A percentile compares a stretch with the other conserved stretches of the same genome.
phyloP scores from a whole-genome alignment of 768 basidiomycete species.

The Suillus alpinus region DNA sequence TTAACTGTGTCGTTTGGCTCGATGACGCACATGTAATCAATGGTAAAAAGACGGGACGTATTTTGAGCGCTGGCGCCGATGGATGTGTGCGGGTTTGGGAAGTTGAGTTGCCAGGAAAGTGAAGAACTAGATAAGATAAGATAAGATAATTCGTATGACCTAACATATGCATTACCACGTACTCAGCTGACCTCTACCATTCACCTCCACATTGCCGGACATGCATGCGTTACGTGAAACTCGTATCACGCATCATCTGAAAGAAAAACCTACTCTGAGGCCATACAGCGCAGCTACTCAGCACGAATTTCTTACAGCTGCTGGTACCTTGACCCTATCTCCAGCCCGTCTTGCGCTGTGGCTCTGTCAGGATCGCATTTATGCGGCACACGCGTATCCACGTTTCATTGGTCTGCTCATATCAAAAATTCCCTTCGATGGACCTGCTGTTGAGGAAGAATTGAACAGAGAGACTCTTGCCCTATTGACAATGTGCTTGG shows the following conservation, averaged over 20 bases:
- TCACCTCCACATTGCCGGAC: not conserved
- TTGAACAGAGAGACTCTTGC: constrained; percentile 37
- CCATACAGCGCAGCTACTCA: constrained; percentile 47
- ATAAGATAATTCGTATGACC: not conserved
- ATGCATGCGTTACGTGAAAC: not conserved
- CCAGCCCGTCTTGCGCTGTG: constrained; percentile 51
- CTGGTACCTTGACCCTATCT: constrained; percentile 51
- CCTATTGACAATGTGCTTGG: constrained; percentile 49
- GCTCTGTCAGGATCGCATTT: constrained; percentile 72
- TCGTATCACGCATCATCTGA: constrained; percentile 28
- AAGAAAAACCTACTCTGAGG: constrained; percentile 31
- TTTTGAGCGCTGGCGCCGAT: constrained; percentile 80
- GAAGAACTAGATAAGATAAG: not conserved
- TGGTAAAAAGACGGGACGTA: constrained; percentile 42
- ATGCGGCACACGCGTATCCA: constrained; percentile 73
- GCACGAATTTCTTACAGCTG: constrained; percentile 59
- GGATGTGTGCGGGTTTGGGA: constrained; percentile 76
- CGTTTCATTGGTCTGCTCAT: constrained; percentile 69
- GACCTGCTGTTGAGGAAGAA: constrained; percentile 2
- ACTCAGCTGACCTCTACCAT: too few relatives aligned
- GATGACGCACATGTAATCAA: constrained; percentile 25
- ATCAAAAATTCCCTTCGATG: constrained; percentile 47
- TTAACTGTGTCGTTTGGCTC: constrained; percentile 79
- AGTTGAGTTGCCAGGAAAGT: constrained; percentile 30
- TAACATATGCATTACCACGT: not conserved